These are phyloP conservation scores for Daldinia vernicosa DNA, from an alignment of 495 filamentous ascomycete species.

Conservation along the genomic window DNA sequence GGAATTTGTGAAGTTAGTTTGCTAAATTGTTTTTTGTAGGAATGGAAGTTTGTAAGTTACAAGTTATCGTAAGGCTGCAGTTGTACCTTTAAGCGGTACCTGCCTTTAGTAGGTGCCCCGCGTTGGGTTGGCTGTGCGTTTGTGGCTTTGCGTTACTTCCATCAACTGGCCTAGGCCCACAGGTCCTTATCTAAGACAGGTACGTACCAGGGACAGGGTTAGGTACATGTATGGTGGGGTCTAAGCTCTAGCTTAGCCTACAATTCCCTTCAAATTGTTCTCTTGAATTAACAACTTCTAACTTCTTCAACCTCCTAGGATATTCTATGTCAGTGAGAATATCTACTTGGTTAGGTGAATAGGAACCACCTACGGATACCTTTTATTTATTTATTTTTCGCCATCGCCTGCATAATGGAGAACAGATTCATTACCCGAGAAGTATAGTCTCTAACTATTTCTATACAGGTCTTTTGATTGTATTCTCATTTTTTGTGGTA, in stretches of 20 bases:
- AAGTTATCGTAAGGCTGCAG: constrained; percentile 22
- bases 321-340: constrained; percentile 3
- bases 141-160: background rate
- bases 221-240: background rate
- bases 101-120: background rate
- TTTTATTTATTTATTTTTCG: background rate
- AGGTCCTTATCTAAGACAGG: background rate
- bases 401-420: background rate
- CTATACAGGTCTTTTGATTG: constrained; percentile 17
- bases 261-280: background rate
- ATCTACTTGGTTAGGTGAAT: background rate
- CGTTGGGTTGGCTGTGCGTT: background rate
- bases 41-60: too few relatives aligned
- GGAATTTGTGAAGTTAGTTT: constrained; percentile 9
- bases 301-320: constrained; percentile 23
- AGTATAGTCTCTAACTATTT: background rate
- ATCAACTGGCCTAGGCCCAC: background rate
- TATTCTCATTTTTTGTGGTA: constrained; percentile 12
- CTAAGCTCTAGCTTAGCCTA: background rate
- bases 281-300: constrained; percentile 16
- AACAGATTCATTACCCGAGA: background rate
- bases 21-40: constrained; percentile 5
- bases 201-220: background rate
- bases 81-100: background rate
- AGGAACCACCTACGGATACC: constrained; percentile 3